phyloP scores from a whole-genome alignment of 1,139 yeast species.

The Kodamaea fungicola region DNA sequence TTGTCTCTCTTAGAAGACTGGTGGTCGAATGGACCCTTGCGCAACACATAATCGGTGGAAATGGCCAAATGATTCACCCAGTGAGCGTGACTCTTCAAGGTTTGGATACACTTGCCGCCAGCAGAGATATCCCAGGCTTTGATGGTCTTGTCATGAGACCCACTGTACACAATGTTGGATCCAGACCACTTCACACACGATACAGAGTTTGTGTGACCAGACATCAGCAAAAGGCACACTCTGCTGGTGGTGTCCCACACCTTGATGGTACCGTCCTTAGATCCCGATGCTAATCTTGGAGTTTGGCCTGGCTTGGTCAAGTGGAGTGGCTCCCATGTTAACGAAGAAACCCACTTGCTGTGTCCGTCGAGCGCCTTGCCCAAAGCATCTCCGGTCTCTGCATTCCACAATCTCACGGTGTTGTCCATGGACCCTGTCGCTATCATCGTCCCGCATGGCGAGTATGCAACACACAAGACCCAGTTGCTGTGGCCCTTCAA shows the following conservation, averaged over 20 bases:
- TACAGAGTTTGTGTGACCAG: slow-evolving; percentile 87
- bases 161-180: slow-evolving; percentile 76
- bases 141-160: slow-evolving; percentile 93
- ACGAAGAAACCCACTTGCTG: slow-evolving; percentile 81
- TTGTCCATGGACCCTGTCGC: slow-evolving; percentile 98
- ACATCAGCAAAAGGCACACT: slow-evolving; percentile 64
- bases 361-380: slow-evolving; percentile 83
- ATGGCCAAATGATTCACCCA: slow-evolving; percentile 95
- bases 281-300: slow-evolving; percentile 81
- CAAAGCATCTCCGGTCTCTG: slow-evolving; percentile 65
- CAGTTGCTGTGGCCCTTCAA: slow-evolving; percentile 86
- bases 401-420: slow-evolving; percentile 79
- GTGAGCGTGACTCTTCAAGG: slow-evolving; percentile 87
- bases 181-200: slow-evolving; percentile 98
- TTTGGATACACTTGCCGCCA: slow-evolving; percentile 74
- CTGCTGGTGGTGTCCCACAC: slow-evolving; percentile 88
- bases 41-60: slow-evolving; percentile 82
- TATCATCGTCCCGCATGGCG: slow-evolving; percentile 85
- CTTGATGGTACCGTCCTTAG: slow-evolving; percentile 87
- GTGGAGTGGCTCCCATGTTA: slow-evolving; percentile 95
- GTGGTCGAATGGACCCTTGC: slow-evolving; percentile 80
- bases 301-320: slow-evolving; percentile 58
- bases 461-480: slow-evolving; percentile 92
- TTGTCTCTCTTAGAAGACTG: slow-evolving; percentile 20
- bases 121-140: slow-evolving; percentile 84